phyloP scores from a whole-genome alignment of 768 basidiomycete genomes.

The Pleurotus djamor region DNA sequence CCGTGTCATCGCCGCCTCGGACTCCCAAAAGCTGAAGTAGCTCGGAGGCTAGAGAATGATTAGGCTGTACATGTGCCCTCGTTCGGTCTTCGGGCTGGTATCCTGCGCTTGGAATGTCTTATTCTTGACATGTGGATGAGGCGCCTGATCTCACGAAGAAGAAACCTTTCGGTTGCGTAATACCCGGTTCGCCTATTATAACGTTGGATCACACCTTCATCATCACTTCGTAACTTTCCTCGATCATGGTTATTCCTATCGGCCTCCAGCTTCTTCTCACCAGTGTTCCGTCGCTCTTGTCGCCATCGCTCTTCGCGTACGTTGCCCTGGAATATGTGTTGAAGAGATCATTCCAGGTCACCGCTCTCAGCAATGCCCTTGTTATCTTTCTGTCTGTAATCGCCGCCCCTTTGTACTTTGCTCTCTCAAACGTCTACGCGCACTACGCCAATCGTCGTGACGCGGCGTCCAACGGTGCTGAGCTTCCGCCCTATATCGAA shows the following conservation, averaged over 20 bases:
- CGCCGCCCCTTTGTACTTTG: slow-evolving; percentile 12
- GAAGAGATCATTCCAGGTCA: background rate
- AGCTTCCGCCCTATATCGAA: slow-evolving; percentile 26
- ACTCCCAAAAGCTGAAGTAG: background rate
- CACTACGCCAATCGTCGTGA: slow-evolving; percentile 17
- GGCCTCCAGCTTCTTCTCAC: background rate
- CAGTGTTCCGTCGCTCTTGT: background rate
- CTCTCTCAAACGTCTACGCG: slow-evolving; percentile 11
- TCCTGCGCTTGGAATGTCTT: background rate
- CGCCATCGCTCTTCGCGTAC: slow-evolving; percentile 4
- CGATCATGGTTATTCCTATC: slow-evolving; percentile 2
- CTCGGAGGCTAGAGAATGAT: background rate
- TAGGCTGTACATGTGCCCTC: background rate
- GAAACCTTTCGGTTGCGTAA: background rate
- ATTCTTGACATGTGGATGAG: background rate
- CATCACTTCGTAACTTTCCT: background rate
- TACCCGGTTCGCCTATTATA: background rate
- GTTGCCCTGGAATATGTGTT: background rate
- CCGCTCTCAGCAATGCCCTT: background rate
- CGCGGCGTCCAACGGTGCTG: slow-evolving; percentile 29
- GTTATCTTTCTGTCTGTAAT: background rate
- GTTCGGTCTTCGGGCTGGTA: background rate
- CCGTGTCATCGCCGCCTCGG: background rate
- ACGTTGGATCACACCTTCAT: background rate
- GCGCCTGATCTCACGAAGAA: slow-evolving; percentile 1